These are phyloP conservation scores for Botryotinia calthae DNA, from an alignment of 2,329 filamentous ascomycete species.

Conservation along the genomic window DNA sequence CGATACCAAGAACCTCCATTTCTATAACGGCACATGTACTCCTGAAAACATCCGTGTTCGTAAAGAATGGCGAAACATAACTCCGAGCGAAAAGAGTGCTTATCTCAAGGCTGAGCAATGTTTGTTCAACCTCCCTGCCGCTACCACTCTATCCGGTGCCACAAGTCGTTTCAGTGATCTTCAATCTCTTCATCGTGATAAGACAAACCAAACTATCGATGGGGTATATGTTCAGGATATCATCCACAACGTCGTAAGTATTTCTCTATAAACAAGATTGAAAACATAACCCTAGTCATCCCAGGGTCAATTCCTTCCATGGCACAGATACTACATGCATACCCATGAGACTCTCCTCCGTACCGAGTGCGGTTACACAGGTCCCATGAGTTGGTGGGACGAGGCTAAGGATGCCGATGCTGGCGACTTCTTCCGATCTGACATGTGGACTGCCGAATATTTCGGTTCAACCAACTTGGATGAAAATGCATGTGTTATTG, in stretches of 20 bases:
- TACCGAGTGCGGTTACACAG: background rate
- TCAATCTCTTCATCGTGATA: background rate
- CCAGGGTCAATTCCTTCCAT: background rate
- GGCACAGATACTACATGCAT: background rate
- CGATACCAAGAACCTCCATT: background rate
- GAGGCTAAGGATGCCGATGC: background rate
- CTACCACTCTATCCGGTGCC: background rate
- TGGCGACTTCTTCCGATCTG: background rate
- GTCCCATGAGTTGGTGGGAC: background rate
- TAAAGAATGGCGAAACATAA: constrained; percentile 2
- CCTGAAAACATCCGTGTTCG: background rate
- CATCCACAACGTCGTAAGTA: background rate
- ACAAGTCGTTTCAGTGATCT: background rate
- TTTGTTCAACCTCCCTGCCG: background rate
- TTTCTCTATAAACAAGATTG: background rate
- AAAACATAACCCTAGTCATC: background rate
- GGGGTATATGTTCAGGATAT: background rate
- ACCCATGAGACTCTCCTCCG: background rate
- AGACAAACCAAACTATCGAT: background rate
- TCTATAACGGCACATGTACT: background rate
- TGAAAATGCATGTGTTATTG: background rate
- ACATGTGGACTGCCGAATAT: background rate
- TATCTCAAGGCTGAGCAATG: background rate
- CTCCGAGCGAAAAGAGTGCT: background rate
- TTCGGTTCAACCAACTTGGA: background rate